These are phyloP conservation scores for Colletotrichum horii DNA, from an alignment of 2,329 filamentous ascomycete species.

Conservation along the genomic window DNA sequence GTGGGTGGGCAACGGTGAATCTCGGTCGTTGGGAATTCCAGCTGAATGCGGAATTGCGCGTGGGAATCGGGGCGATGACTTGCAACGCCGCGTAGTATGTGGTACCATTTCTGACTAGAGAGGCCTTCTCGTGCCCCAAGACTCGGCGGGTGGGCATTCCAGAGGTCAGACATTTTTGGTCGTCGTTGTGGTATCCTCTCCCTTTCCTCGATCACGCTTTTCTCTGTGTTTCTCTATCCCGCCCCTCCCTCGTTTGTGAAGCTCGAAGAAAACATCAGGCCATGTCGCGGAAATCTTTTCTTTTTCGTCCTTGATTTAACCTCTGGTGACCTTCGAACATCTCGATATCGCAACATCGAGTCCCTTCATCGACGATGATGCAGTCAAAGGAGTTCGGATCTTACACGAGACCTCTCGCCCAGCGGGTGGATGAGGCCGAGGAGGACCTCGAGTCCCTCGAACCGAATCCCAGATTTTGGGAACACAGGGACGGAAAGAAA, in stretches of 20 bases:
- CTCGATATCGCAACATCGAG: neutral
- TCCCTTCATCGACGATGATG: slow-evolving; percentile 20
- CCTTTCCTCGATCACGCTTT: neutral
- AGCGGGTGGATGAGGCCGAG: slow-evolving; percentile 22
- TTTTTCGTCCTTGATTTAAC: neutral
- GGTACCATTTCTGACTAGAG: neutral
- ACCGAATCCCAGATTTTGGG: neutral
- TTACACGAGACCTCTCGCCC: slow-evolving; percentile 12
- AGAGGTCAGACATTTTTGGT: neutral
- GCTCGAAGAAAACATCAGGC: neutral
- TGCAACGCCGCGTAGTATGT: neutral
- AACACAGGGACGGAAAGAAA: neutral
- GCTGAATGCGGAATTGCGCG: slow-evolving; percentile 1
- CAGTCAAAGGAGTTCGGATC: slow-evolving; percentile 7
- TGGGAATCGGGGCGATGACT: neutral
- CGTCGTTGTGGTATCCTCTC: slow-evolving; percentile 2
- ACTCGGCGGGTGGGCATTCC: neutral
- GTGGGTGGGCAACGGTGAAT: neutral
- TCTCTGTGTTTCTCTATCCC: neutral
- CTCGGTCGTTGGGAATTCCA: neutral
- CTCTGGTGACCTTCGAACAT: neutral
- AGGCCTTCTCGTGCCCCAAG: neutral
- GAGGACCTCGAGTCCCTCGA: slow-evolving; percentile 20
- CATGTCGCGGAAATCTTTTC: neutral
- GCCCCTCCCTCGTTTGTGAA: neutral